Percentiles rank a stretch among this genome's conserved stretches.
Evolutionary conservation across 176 grass and related monocot species (phyloP).

Genomic region (Musa itinerans): DNA sequence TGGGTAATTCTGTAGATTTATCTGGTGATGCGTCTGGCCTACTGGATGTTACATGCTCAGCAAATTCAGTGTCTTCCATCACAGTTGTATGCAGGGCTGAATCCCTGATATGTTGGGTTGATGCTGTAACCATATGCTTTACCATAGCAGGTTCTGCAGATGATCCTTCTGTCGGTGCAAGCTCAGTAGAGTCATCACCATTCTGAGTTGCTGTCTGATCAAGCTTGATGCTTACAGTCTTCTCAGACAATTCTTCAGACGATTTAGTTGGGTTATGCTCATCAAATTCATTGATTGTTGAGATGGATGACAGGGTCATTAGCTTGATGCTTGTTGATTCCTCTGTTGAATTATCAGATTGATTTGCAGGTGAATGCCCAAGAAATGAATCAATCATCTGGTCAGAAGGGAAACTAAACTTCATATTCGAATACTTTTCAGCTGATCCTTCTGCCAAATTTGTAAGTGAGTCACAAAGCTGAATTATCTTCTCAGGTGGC

Average conservation of each 20-base stretch:
- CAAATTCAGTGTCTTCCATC: background rate
- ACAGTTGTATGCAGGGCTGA: background rate
- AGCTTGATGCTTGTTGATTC: conserved; percentile 50
- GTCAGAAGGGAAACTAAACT: background rate
- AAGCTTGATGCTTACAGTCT: background rate
- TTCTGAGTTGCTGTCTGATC: background rate
- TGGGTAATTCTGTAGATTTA: background rate
- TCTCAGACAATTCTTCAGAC: background rate
- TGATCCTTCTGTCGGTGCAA: background rate
- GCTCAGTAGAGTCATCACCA: background rate
- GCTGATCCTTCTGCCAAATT: conserved; percentile 24
- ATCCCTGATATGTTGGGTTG: background rate
- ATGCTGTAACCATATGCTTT: conserved; percentile 6
- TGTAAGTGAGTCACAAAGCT: conserved; percentile 21
- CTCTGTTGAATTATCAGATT: conserved; percentile 27
- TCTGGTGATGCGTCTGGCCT: background rate
- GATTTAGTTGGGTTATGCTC: conserved; percentile 7
- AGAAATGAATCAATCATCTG: conserved; percentile 4
- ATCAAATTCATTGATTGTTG: conserved; percentile 26
- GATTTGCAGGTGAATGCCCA: conserved; percentile 3
- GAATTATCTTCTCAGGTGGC: conserved; percentile 16
- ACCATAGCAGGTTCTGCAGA: background rate
- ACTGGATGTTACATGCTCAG: background rate
- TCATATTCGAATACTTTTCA: background rate
- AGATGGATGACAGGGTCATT: conserved; percentile 35